Evolutionary conservation across 805 yeast genomes (phyloP).

Genomic region (Yamadazyma akitaensis): DNA sequence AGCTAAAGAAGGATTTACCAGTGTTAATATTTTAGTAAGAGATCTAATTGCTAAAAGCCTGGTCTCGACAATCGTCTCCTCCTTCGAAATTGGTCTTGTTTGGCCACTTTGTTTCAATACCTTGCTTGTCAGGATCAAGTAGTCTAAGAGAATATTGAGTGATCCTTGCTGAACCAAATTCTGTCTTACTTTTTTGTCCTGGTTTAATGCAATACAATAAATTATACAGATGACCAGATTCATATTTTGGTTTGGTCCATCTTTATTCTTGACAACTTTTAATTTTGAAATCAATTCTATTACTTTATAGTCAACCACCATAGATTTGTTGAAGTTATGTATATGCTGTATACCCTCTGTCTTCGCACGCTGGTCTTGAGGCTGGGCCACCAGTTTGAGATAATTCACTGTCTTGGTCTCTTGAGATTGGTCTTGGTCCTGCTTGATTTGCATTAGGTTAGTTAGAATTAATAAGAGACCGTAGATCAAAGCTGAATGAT

Average conservation of each 20-base stretch:
- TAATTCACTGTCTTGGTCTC: constrained; percentile 30
- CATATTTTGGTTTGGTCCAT: constrained; percentile 13
- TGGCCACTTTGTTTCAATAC: constrained; percentile 16
- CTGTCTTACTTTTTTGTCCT: constrained; percentile 22
- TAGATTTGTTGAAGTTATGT: constrained; percentile 28
- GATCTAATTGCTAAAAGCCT: constrained; percentile 36
- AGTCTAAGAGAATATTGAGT: constrained; percentile 36
- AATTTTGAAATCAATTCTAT: constrained; percentile 18
- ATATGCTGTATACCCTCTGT: constrained; percentile 23
- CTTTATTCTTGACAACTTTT: constrained; percentile 15
- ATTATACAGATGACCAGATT: constrained; percentile 32
- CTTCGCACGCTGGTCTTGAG: constrained; percentile 22
- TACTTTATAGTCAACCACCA: constrained; percentile 23
- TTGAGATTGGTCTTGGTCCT: constrained; percentile 23
- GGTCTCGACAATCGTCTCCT: constrained; percentile 17
- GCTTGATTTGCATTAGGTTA: constrained; percentile 35
- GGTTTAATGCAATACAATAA: constrained; percentile 30
- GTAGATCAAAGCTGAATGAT: constrained; percentile 24
- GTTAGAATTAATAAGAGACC: constrained; percentile 42
- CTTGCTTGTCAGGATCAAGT: constrained; percentile 28
- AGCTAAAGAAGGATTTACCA: constrained; percentile 40
- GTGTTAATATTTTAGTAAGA: constrained; percentile 44
- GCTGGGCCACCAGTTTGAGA: constrained; percentile 35
- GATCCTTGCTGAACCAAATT: constrained; percentile 49
- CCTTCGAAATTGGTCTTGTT: constrained; percentile 18